These are phyloP conservation scores for Dalbergia cochinchinensis DNA, from an alignment of 306 rosid genomes.

Conservation along the genomic window DNA sequence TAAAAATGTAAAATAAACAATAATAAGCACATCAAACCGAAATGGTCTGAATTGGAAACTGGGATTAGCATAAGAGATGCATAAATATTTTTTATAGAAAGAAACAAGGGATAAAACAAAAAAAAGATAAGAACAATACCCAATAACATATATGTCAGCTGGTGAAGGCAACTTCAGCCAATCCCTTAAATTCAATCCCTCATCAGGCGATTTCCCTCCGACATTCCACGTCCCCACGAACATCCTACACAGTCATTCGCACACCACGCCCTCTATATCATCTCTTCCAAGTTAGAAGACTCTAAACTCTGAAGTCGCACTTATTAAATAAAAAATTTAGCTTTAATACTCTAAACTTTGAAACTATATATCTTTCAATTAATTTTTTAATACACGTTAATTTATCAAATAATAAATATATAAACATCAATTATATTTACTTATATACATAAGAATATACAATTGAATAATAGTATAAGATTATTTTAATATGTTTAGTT, in stretches of 20 bases:
- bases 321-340: no score
- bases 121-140: slow-evolving; percentile 51
- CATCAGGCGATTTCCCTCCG: slow-evolving; percentile 88
- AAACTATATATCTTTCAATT: slow-evolving; percentile 1
- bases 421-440: no score
- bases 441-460: no score
- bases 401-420: no score
- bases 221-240: slow-evolving; percentile 98
- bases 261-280: background rate
- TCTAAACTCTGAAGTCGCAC: background rate
- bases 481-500: no score
- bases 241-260: slow-evolving; percentile 56
- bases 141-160: slow-evolving; percentile 78
- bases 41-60: background rate
- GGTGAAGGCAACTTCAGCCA: slow-evolving; percentile 78
- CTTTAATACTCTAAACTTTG: no score
- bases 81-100: no score
- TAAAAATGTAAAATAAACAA: background rate
- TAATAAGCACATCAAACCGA: background rate
- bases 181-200: slow-evolving; percentile 64
- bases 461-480: no score
- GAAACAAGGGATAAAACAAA: background rate
- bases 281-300: slow-evolving; percentile 10
- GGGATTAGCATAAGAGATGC: background rate
- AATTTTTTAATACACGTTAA: no score